Evolutionary conservation across 129 eudicot genomes (phyloP).

Genomic region (Lactuca sativa): DNA sequence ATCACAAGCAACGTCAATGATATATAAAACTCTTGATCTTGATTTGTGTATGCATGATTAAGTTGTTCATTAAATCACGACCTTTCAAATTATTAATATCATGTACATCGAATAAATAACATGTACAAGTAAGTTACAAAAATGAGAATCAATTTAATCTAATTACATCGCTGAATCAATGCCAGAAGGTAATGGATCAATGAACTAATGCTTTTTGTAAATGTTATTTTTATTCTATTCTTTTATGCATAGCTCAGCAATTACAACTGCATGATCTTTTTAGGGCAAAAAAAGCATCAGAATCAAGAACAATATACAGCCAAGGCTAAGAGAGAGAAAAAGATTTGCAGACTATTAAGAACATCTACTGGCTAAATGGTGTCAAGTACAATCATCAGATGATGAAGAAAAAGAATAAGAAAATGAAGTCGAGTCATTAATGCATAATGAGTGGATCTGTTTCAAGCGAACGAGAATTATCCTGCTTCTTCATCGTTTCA

Average conservation of each 20-base stretch:
- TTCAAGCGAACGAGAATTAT: constrained; percentile 20
- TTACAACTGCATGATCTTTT: constrained; percentile 23
- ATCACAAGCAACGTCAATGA: neutral
- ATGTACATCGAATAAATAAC: neutral
- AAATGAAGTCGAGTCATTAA: neutral
- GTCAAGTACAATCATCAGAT: constrained; percentile 27
- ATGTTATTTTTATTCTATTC: constrained; percentile 17
- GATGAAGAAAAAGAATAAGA: constrained; percentile 15
- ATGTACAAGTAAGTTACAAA: neutral
- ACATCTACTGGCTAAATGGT: constrained; percentile 18
- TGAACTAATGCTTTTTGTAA: constrained; percentile 12
- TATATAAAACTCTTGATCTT: neutral
- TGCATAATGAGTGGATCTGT: constrained; percentile 30
- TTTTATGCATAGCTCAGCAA: neutral
- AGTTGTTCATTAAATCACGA: neutral
- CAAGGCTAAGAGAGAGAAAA: constrained; percentile 15
- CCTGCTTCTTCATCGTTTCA: constrained; percentile 15
- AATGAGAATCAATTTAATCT: neutral
- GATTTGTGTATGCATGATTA: neutral
- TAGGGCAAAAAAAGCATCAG: constrained; percentile 18
- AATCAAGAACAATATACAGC: constrained; percentile 32
- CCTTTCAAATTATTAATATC: neutral
- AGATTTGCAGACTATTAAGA: neutral
- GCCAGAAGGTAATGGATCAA: neutral
- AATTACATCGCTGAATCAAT: no score